These are phyloP conservation scores for Asterochloris erici DNA, from an alignment of 139 green algal genomes.

Conservation along the genomic window DNA sequence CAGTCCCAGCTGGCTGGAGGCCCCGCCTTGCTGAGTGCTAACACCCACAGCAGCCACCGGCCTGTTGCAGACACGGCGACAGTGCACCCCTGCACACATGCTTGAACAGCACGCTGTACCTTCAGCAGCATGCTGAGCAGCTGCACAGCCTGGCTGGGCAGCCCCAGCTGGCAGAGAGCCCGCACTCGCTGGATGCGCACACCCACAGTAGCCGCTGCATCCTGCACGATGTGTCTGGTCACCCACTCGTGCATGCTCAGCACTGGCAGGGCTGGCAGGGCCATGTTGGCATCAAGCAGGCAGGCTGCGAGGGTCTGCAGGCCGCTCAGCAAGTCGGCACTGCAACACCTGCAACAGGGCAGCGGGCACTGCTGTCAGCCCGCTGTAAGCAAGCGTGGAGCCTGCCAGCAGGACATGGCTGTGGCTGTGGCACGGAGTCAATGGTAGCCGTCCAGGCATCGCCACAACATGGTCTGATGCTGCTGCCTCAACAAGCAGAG, in stretches of 20 bases:
- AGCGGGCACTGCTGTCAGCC: too few relatives aligned
- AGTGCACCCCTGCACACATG: not conserved
- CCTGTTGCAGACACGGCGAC: not conserved
- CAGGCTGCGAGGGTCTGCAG: slow-evolving; percentile 1
- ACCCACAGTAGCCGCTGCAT: not conserved
- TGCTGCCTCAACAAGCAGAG: not conserved
- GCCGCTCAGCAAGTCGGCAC: slow-evolving; percentile 1
- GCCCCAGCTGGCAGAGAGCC: slow-evolving; percentile 14
- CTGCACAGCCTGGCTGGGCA: not conserved
- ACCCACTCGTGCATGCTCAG: slow-evolving; percentile 12
- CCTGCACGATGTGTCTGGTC: not conserved
- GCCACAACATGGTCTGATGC: not conserved
- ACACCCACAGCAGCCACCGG: not conserved
- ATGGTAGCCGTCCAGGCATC: too few relatives aligned
- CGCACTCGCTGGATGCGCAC: slow-evolving; percentile 5
- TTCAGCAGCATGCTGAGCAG: not conserved
- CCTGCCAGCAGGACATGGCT: not conserved
- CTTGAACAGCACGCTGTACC: not conserved
- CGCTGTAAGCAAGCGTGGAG: too few relatives aligned
- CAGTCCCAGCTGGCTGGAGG: slow-evolving; percentile 7
- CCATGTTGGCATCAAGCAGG: not conserved
- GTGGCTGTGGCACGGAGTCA: not conserved
- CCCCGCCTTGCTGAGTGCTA: not conserved
- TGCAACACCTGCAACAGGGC: not conserved
- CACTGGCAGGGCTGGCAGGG: not conserved